Evolutionary conservation across 1,284 basidiomycete genomes (phyloP), one percentile per base, ranked within the genome.

Genomic region (Pyrrhoderma lamaoense): DNA sequence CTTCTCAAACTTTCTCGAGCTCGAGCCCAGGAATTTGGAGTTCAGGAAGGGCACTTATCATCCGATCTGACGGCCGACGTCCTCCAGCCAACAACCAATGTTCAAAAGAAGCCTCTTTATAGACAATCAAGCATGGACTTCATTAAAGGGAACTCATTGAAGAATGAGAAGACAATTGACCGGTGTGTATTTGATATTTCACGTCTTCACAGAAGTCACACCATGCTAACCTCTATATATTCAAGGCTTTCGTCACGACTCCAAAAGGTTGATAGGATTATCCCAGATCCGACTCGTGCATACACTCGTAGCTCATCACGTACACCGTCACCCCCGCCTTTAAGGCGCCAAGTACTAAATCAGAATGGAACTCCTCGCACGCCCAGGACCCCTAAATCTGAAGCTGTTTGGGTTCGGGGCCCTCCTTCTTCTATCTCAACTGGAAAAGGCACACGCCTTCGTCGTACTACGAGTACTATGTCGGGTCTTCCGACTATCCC

Each of bases 51-150:
- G 59, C 72, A 59, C 61, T 60, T 60, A 60, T 60, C 67, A 35
- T 57, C 63, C 18, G 56, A 58, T 45, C 42, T 43, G 40, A 27
- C 64, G 52, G 65, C 68, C 38, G 59, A 62, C 38, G 67, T 71
- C 34, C 63, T 69, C 13, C 69, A 70, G 56, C 61, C 64, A 46
- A 71, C 70, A 4, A 73, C 71, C 36, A 74, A 74, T 59, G 68
- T 68, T 56, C 61, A 63, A 36, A 74, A 72, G 55, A 75, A 80
- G 16, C 81, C 82, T 9, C 68, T 88, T 27, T 85, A 86, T 64
- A 73, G 84, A 55, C 85, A 87, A 68, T 87, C 84, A 35, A 87
- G 85, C 64, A 89, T 89, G 87, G 87, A 90, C 61, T 89, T 88
- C 60, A 76, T 89, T 65, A 76, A 76, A 57, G 70, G 70, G 52